These are phyloP conservation scores for Aspergillaceae sp. DNA, from an alignment of 2,329 filamentous ascomycete genomes.

Conservation along the genomic window DNA sequence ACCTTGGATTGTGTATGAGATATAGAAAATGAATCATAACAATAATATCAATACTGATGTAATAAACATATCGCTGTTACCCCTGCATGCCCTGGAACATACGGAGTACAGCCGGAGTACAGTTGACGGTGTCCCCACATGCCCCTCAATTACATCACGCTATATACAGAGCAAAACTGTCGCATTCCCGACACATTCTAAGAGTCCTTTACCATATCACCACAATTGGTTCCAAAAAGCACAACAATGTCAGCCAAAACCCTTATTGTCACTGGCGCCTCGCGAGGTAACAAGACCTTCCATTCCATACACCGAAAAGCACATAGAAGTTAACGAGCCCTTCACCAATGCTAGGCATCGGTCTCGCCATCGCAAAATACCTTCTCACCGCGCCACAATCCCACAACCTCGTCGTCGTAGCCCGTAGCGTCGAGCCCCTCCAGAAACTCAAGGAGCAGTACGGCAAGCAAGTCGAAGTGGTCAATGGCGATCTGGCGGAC, in stretches of 20 bases:
- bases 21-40: no score
- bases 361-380: slow-evolving; percentile 51
- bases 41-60: no score
- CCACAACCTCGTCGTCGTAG: slow-evolving; percentile 51
- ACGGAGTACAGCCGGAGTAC: no score
- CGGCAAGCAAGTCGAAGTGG: slow-evolving; percentile 45
- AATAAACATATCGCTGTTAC: no score
- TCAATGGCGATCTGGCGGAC: slow-evolving; percentile 52
- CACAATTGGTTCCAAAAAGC: not conserved
- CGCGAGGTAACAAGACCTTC: slow-evolving; percentile 40
- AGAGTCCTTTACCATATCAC: not conserved
- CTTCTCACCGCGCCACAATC: slow-evolving; percentile 43
- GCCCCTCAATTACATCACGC: not conserved
- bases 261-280: slow-evolving; percentile 62
- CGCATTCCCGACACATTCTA: no score
- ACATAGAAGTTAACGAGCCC: not conserved
- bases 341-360: slow-evolving; percentile 42
- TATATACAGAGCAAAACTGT: not conserved
- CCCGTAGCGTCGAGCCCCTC: slow-evolving; percentile 48
- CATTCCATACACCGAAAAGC: no score
- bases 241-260: slow-evolving; percentile 49
- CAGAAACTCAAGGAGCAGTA: slow-evolving; percentile 47
- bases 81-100: no score
- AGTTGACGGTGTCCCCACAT: not conserved
- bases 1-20: no score